Base-by-base conservation (phyloP, 2,329 filamentous ascomycete genomes). In the Mollisia scopiformis region DNA sequence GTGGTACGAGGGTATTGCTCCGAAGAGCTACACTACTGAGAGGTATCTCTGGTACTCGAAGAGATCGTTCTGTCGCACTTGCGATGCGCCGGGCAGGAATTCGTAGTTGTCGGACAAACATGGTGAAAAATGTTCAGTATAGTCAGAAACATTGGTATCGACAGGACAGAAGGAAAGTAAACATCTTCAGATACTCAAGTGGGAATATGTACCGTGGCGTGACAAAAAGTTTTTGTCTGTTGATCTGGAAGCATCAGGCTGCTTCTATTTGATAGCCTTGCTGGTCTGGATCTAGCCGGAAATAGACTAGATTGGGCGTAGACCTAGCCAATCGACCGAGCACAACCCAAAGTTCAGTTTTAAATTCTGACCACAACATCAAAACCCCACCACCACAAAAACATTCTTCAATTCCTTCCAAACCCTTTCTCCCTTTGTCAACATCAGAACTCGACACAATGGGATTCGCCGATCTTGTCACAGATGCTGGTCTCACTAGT, bases 401-500 rank as follows among this genome's bases (percentile, higher is more conserved):
- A 61, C 58, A 54, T 56, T 54, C 25, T 37, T 28, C 47, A 28
- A 49, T 55, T 59, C 11, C 55, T 55, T 51, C 33, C 41, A 50
- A 27, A n/a, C 33, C 31, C 43, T 27, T 52, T 39, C 55, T 46
- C 35, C n/a, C 6, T 27, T 27, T 27, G 5, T 27, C 21, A 47
- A 47, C 23, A 47, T 14, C 31, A 61, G 27, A 37, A 63, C 43
- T 43, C 37, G 51, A 63, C 68, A 74, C 62, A 58, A 90, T 90
- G 88, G 87, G 88, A 77, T 90, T 90, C 83, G 80, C 83, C 77
- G 87, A 90, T 76, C 80, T 90, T 72, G 75, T 86, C 72, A 82
- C 84, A 76, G 87, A 88, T 76, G 79, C 86, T 79, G 87, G 88
- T 76, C 79, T 87, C 64, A 79, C 81, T 69, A 73, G 82, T 84